Base-by-base conservation (phyloP, 2,329 filamentous ascomycete genomes). In the Diaporthe australafricana region DNA sequence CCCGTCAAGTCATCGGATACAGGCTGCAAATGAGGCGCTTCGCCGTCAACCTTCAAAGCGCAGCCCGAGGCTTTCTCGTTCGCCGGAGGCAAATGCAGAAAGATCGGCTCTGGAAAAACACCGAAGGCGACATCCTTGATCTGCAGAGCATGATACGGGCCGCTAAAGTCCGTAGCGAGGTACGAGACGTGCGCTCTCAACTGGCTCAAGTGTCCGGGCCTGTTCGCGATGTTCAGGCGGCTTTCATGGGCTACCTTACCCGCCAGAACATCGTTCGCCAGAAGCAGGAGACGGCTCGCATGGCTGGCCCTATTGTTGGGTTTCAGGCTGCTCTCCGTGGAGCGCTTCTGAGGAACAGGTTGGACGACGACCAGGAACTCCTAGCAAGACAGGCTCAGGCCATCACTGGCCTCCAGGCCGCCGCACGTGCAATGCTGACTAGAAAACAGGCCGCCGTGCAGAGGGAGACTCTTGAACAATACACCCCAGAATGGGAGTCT, bases 141-240 rank as follows among this genome's bases (percentile, higher is more conserved):
- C 85, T 99, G 16, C 96, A 99, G 81, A 97, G 91, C 80, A 86
- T 97, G 57, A 89, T 94, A 79, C 87, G 93, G 77, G 93, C 92
- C 27, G 88, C 88, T 72, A 93, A 91, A 78, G 87, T 86, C 74
- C 88, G 90, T 74, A 81, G 87, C 75, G 84, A 91, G 83, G 84
- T 91, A 82, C 84, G 84, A 78, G 83, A 88, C 75, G 83, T 86
- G 75, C 86, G 81, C 80, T 87, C 86, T 78, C 87, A 92, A 77
- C 87, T 95, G 77, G 85, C 87, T 75, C 85, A 87, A 73, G 91
- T 88, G 67, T 88, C 87, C 75, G 89, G 89, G 68, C 89, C 91
- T 63, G 87, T 95, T 70, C 86, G 88, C 53, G 86, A 90, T 75
- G 88, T 94, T 57, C 91, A 93, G 79, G 88, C 90, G 78, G 81